These are phyloP conservation scores for Spinacia oleracea DNA, from an alignment of 179 eudicot species.

Conservation along the genomic window DNA sequence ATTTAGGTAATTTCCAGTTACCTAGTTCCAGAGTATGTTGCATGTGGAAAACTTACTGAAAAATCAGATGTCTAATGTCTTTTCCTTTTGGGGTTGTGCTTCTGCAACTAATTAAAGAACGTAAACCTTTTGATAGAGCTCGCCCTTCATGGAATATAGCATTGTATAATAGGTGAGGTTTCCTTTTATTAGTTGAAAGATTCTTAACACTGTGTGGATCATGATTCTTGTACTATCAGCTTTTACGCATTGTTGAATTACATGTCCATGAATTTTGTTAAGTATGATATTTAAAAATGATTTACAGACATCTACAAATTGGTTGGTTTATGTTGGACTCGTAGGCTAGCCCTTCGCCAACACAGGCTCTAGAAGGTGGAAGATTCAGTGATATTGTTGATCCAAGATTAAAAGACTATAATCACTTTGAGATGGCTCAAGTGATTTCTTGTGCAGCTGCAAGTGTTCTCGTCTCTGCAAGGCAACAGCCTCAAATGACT, in stretches of 20 bases:
- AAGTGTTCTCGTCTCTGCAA: conserved; percentile 58
- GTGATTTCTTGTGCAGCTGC: conserved; percentile 69
- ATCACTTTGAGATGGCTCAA: conserved; percentile 37
- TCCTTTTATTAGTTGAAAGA: neutral
- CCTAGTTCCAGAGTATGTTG: conserved; percentile 67
- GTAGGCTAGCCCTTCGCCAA: conserved; percentile 61
- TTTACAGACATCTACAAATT: neutral
- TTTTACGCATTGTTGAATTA: too few species aligned
- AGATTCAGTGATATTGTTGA: conserved; percentile 40
- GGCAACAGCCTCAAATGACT: conserved; percentile 58
- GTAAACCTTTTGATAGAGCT: conserved; percentile 34
- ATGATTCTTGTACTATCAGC: too few species aligned
- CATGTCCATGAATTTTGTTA: neutral
- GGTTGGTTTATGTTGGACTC: neutral
- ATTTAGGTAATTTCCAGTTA: conserved; percentile 39
- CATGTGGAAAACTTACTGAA: conserved; percentile 58
- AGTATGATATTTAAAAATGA: too few species aligned
- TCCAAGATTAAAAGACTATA: conserved; percentile 47
- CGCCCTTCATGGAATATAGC: conserved; percentile 10
- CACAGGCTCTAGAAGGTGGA: conserved; percentile 45
- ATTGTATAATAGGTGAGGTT: conserved; percentile 60
- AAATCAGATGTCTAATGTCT: conserved; percentile 67
- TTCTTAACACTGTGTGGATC: too few species aligned
- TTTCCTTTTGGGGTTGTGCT: conserved; percentile 71
- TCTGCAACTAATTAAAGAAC: conserved; percentile 65